Base-by-base conservation (phyloP, 768 basidiomycete species). In the Collybiopsis confluens region DNA sequence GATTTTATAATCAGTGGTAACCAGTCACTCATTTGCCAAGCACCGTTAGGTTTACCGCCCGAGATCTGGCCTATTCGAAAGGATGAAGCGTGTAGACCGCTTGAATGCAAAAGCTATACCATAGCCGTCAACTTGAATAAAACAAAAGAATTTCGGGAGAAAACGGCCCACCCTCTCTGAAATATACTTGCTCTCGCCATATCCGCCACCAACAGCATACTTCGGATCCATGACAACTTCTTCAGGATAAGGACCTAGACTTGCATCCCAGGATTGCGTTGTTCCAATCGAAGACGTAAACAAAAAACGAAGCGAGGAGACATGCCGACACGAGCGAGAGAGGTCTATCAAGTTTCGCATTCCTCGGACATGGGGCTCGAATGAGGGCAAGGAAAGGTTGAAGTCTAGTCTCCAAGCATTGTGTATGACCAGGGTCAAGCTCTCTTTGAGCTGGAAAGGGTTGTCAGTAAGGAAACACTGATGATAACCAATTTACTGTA, bases 51-150 rank as follows among this genome's bases (percentile, higher is more conserved):
- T 0, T 52, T 54, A 33, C 74, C 74, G 16, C 77, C 78, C 24
- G 64, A 64, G 6, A 79, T 61, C 52, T 81, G 79, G 0, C 78
- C 79, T 8, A 78, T 70, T 3, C 80, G 67, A 24, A 79, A 62
- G 2, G 71, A 69, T 0, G 69, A 65, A 0, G 61, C 63, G 4
- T 67, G 65, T 2, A 78, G 54, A 2, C 70, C 66, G 11, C 73
- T 74, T 49, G 65, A 64, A 13, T 33, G 30, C 30, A 33, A 33
- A 33, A 33, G 30, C 30, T 33, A 33, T 1, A 65, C 66, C 8
- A 70, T 56, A 52, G 73, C 71, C 4, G 68, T 23, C 13, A 71
- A 59, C 27, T 65, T 51, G 13, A 51, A 52, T 0, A 69, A 62
- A 2, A 70, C 71, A 18, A 64, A 64, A 36, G 67, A 64, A n/a